Evolutionary conservation across 805 yeast species (phyloP), one percentile per base, ranked within the genome.

Genomic region (Wickerhamomyces bisporus): DNA sequence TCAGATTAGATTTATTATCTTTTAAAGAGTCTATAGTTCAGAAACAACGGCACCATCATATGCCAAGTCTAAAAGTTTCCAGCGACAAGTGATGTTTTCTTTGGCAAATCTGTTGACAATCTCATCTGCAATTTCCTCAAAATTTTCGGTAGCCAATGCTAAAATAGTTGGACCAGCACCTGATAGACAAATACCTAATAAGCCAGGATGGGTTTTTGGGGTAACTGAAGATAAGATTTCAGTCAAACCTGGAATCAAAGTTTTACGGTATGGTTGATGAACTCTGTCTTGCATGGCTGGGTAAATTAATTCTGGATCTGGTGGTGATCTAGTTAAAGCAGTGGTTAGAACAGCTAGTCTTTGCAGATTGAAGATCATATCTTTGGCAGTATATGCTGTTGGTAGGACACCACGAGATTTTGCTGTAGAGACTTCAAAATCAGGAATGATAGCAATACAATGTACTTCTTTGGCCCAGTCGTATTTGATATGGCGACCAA

Each of bases 81-180:
- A 89, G 24, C 72, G 64, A 57, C 97, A 89, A 24, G 68, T 61
- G 42, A 93, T 85, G 30, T 66, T 62, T 48, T 84, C 81, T 45
- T 77, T 66, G 36, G 70, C 61, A 63, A 93, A 89, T 41, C 86
- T 72, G 39, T 64, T 63, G 35, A 87, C 71, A 45, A 93, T 88
- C 37, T 79, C 85, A 6, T 60, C 57, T 7, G 98, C 96, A 50
- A 93, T 88, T 11, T 66, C 71, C 7, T 88, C 96, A 50, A 79
- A 93, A 60, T 86, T 85, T 15, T 76, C 81, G 4, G 96, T 88
- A 5, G 98, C 98, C 45, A 93, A 72, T 30, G 96, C 95, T 46
- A 93, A 68, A 40, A 93, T 89, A 7, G 98, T 93, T 40, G 98
- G 98, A 8, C 98, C 98, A 6, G 98, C 98, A 37, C 98, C 98